phyloP scores from a whole-genome alignment of 257 asterid species.

The Rehmannia glutinosa region DNA sequence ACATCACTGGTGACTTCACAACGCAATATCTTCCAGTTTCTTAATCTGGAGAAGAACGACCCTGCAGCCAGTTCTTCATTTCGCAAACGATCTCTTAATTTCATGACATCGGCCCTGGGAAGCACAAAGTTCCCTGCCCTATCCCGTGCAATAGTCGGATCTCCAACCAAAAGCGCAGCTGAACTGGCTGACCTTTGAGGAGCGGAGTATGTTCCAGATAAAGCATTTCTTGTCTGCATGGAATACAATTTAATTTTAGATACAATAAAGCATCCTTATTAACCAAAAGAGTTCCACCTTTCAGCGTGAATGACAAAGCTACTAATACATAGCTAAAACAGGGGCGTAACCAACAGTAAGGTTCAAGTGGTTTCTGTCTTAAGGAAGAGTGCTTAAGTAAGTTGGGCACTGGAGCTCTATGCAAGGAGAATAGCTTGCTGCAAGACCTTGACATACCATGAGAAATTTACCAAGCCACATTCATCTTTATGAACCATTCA shows the following conservation, averaged over 20 bases:
- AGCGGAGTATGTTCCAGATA: slow-evolving; percentile 98
- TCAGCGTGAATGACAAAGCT: background rate
- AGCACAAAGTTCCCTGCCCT: slow-evolving; percentile 97
- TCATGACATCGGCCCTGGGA: slow-evolving; percentile 97
- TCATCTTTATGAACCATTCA: background rate
- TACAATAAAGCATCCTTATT: slow-evolving; percentile 7
- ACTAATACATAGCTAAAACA: too few relatives aligned
- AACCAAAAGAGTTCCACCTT: background rate
- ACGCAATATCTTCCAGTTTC: slow-evolving; percentile 55
- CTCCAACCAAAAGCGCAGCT: slow-evolving; percentile 98
- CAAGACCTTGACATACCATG: too few relatives aligned
- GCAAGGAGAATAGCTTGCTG: too few relatives aligned
- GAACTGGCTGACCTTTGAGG: slow-evolving; percentile 99
- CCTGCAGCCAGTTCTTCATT: slow-evolving; percentile 97
- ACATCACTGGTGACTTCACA: slow-evolving; percentile 72
- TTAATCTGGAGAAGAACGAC: slow-evolving; percentile 58
- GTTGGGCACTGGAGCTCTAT: too few relatives aligned
- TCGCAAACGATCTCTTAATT: slow-evolving; percentile 91
- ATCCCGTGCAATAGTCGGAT: slow-evolving; percentile 86
- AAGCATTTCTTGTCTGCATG: slow-evolving; percentile 91
- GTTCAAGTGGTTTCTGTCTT: too few relatives aligned
- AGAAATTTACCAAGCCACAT: too few relatives aligned
- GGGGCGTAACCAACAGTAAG: too few relatives aligned
- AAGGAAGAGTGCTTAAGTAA: too few relatives aligned
- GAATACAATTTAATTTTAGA: slow-evolving; percentile 15